These are phyloP conservation scores for Starmerella cellae DNA, from an alignment of 805 yeast genomes.

Conservation along the genomic window DNA sequence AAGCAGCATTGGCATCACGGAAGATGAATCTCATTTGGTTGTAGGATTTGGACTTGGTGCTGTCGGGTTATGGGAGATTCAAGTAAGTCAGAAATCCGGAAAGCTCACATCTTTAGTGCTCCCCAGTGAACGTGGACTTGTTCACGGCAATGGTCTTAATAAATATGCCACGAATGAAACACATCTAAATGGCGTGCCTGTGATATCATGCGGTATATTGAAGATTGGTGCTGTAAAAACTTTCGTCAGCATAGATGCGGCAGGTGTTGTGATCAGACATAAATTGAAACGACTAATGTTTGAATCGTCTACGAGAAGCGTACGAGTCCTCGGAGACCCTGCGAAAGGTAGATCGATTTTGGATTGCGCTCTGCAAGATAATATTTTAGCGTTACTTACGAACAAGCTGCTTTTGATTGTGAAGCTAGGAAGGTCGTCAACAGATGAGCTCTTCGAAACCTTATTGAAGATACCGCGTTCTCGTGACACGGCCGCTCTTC, in stretches of 20 bases:
- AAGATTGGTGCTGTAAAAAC: constrained; percentile 36
- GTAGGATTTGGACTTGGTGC: constrained; percentile 57
- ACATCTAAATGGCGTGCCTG: constrained; percentile 30
- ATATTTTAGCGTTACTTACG: constrained; percentile 5
- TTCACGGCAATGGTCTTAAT: constrained; percentile 25
- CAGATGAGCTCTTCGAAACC: not conserved
- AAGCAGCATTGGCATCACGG: constrained; percentile 43
- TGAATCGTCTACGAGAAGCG: constrained; percentile 37
- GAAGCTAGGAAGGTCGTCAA: not conserved
- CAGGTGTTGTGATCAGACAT: constrained; percentile 51
- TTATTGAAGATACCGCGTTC: constrained; percentile 13
- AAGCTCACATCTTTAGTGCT: constrained; percentile 2
- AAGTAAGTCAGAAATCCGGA: not conserved
- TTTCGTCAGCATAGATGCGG: constrained; percentile 40
- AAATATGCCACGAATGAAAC: constrained; percentile 23
- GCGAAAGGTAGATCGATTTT: constrained; percentile 2
- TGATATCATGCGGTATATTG: constrained; percentile 35
- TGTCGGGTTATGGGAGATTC: constrained; percentile 53
- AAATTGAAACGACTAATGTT: constrained; percentile 46
- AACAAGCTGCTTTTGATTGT: constrained; percentile 3
- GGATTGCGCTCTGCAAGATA: constrained; percentile 1
- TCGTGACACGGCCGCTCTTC: not conserved
- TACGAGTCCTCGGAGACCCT: constrained; percentile 41
- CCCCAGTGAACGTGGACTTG: constrained; percentile 21
- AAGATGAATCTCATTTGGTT: constrained; percentile 57